Base-by-base conservation (phyloP, 768 basidiomycete genomes). In the Tephrocybe sp. region DNA sequence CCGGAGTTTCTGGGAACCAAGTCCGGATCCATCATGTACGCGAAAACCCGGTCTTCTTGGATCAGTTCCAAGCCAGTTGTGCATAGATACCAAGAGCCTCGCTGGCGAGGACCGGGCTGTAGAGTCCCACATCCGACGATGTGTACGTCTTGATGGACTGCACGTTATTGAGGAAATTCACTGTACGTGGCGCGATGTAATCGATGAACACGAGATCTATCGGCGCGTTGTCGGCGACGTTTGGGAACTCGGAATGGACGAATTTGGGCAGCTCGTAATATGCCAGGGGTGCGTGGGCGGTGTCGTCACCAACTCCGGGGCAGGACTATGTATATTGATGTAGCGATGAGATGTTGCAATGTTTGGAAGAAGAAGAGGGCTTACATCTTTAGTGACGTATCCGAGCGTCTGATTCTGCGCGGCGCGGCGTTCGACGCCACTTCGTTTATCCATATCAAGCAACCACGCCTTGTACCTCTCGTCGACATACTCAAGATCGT, bases 181-280 rank as follows among this genome's bases (percentile, higher is more conserved):
- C 53, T 22, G 87, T 59, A 53, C 78, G 68, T 4, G 58, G 46
- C 58, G 75, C 69, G 59, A 90, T 82, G 64, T 89, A 91, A 62
- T 84, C 72, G 40, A 85, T 73, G 62, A 91, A 92, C 27, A 91
- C 83, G 18, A 92, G 75, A 57, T 92, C 90, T 53, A 92, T 73
- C 0, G 69, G 69, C 0, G 79, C 72, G 45, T 74, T 69, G 45
- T 70, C 70, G 0, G 78, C 52, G 12, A 82, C 74, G 19, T 69
- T 61, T 2, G 86, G 84, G 2, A 78, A 61, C 22, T 70, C 64
- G 0, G 83, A 84, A 13, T 72, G 73, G 50, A 89, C 73, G 60
- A 82, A 90, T 58, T 76, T 72, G 0, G 85, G 86, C 2, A 69
- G 52, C 4, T 62, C 45, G 64, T 76, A 78, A 65, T 76, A 79